phyloP scores from a whole-genome alignment of 169 alveolate genomes.

The Eimeria sp. region DNA sequence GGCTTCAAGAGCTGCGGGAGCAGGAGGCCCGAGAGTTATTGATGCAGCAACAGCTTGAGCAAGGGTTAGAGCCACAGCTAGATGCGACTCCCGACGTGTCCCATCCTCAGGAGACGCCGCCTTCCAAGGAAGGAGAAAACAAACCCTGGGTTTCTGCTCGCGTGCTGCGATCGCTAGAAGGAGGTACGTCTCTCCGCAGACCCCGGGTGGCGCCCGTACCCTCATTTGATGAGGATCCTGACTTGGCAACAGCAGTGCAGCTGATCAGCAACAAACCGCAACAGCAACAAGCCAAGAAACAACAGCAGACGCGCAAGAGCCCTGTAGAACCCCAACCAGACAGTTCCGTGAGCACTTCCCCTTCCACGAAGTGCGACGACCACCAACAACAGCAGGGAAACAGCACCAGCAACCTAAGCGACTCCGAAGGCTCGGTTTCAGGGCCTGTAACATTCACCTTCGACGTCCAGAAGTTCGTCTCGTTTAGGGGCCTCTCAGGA shows the following conservation, averaged over 20 bases:
- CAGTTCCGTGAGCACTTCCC: constrained; percentile 1
- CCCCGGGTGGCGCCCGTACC: constrained; percentile 47
- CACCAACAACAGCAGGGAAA: constrained; percentile 32
- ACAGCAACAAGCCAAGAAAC: constrained; percentile 32
- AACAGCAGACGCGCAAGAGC: constrained; percentile 65
- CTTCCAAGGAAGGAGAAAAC: constrained; percentile 9
- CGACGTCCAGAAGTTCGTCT: constrained; percentile 28
- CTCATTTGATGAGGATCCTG: constrained; percentile 57
- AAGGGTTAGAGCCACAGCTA: constrained; percentile 11
- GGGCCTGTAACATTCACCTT: constrained; percentile 29
- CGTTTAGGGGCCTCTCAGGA: constrained; percentile 32
- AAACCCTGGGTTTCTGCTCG: constrained; percentile 37
- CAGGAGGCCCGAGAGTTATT: constrained; percentile 67
- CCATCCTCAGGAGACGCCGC: background rate
- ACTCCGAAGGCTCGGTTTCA: background rate
- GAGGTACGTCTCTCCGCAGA: constrained; percentile 22
- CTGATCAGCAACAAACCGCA: constrained; percentile 51
- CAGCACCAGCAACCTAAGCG: constrained; percentile 47
- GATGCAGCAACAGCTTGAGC: constrained; percentile 64
- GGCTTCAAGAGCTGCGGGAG: constrained; percentile 67
- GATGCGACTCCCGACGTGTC: background rate
- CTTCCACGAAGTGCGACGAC: constrained; percentile 36
- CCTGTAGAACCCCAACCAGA: constrained; percentile 3
- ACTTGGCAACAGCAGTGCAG: constrained; percentile 69
- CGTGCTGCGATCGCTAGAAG: constrained; percentile 10